phyloP scores from a whole-genome alignment of 2,329 filamentous ascomycete genomes.

The Fusarium sp. region DNA sequence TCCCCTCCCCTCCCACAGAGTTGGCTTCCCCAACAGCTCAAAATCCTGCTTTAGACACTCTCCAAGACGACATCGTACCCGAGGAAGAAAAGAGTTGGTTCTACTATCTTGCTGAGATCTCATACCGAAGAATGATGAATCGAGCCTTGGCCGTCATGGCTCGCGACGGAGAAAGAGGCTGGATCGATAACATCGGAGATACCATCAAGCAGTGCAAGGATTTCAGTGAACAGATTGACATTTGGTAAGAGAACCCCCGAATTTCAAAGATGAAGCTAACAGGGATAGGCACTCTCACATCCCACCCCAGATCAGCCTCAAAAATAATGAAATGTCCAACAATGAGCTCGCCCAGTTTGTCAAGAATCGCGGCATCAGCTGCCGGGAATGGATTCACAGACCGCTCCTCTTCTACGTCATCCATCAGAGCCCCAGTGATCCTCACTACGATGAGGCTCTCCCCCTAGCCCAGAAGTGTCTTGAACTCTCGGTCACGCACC shows the following conservation, averaged over 20 bases:
- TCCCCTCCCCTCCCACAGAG: constrained; percentile 42
- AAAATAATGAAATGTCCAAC: background rate
- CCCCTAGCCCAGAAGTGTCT: background rate
- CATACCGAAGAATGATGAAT: constrained; percentile 55
- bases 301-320: background rate
- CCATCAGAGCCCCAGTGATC: background rate
- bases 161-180: constrained; percentile 1
- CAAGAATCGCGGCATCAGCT: background rate
- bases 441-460: background rate
- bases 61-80: background rate
- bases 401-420: background rate
- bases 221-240: background rate
- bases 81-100: constrained; percentile 55
- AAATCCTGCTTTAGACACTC: background rate
- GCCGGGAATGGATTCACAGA: background rate
- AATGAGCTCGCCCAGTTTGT: background rate
- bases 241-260: background rate
- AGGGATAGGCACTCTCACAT: background rate
- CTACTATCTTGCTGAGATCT: constrained; percentile 58
- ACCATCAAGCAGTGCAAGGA: background rate
- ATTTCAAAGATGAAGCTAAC: background rate
- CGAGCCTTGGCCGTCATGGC: constrained; percentile 51
- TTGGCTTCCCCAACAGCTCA: background rate
- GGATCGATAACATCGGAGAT: background rate
- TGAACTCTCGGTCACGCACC: background rate